A percentile compares a stretch with the other conserved stretches of the same genome.
Evolutionary conservation across 1,284 basidiomycete genomes (phyloP).

Genomic region (Naganishia albida): DNA sequence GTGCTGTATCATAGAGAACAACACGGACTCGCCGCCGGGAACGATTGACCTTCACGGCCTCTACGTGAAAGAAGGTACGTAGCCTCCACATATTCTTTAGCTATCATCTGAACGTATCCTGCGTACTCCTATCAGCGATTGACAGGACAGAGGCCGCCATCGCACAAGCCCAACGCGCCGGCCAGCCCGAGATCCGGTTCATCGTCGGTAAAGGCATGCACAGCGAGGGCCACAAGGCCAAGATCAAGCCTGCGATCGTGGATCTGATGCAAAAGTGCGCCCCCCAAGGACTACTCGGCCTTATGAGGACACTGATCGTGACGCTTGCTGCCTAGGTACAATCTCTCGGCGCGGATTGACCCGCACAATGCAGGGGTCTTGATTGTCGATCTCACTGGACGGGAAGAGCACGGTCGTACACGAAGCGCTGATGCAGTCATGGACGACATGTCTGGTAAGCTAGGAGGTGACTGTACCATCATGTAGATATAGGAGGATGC

Average conservation of each 20-base stretch:
- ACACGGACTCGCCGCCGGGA: slow-evolving; percentile 69
- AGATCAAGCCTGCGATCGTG: slow-evolving; percentile 91
- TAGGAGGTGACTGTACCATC: slow-evolving; percentile 64
- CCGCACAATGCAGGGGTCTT: slow-evolving; percentile 82
- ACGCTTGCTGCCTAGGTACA: slow-evolving; percentile 59
- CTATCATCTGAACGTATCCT: not conserved
- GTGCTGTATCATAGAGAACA: slow-evolving; percentile 67
- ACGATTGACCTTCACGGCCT: slow-evolving; percentile 89
- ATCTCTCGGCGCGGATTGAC: slow-evolving; percentile 74
- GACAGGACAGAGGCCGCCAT: slow-evolving; percentile 69
- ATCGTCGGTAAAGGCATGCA: slow-evolving; percentile 78
- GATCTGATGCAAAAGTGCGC: slow-evolving; percentile 73
- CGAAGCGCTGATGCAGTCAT: slow-evolving; percentile 57
- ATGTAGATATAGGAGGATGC: slow-evolving; percentile 61
- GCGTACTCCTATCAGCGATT: slow-evolving; percentile 58
- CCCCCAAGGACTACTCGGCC: not conserved
- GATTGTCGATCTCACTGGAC: slow-evolving; percentile 69
- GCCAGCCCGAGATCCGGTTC: slow-evolving; percentile 17
- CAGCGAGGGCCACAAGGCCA: slow-evolving; percentile 73
- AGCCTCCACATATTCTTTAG: too few species aligned
- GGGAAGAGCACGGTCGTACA: slow-evolving; percentile 55
- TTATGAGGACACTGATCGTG: not conserved
- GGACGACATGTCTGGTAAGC: slow-evolving; percentile 61
- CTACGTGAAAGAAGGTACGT: slow-evolving; percentile 75
- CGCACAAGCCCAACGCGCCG: slow-evolving; percentile 55